Percentiles rank a stretch among this genome's conserved stretches.
These are phyloP conservation scores for Alternaria arbusti DNA, from an alignment of 2,329 filamentous ascomycete species.

Conservation along the genomic window DNA sequence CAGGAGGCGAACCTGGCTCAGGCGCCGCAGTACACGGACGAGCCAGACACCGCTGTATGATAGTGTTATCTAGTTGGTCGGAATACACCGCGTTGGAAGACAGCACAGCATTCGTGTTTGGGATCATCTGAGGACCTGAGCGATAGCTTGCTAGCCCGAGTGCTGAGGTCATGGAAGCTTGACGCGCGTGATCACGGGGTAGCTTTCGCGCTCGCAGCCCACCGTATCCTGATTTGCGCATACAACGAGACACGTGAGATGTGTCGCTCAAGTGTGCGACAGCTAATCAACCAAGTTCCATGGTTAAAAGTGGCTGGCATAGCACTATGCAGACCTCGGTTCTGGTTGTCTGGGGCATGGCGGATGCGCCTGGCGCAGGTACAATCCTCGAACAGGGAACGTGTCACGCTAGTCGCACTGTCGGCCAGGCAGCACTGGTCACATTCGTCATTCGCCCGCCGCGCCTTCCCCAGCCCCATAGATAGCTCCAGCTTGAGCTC, in stretches of 20 bases:
- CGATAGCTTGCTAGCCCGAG: background rate
- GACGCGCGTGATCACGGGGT: background rate
- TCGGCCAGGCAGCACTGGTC: constrained; percentile 8
- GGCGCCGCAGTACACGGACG: constrained; percentile 37
- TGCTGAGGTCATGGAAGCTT: constrained; percentile 11
- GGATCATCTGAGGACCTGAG: background rate
- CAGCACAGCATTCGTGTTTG: background rate
- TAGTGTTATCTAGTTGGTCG: background rate
- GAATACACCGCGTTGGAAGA: background rate
- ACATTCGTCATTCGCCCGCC: constrained; percentile 14
- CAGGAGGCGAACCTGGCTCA: constrained; percentile 28
- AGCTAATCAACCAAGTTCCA: background rate
- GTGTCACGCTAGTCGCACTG: constrained; percentile 12
- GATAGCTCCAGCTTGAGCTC: constrained; percentile 21
- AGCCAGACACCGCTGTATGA: constrained; percentile 33
- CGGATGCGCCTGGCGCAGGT: background rate
- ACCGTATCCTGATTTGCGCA: background rate
- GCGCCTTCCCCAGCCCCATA: constrained; percentile 16
- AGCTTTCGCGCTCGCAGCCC: background rate
- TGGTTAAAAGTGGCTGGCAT: background rate
- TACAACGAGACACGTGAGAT: background rate
- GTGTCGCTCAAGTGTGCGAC: background rate
- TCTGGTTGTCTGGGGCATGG: background rate
- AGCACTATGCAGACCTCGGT: background rate
- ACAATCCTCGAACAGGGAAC: constrained; percentile 8